Evolutionary conservation across 2,329 filamentous ascomycete genomes (phyloP).

Genomic region (Claviceps spartinae): DNA sequence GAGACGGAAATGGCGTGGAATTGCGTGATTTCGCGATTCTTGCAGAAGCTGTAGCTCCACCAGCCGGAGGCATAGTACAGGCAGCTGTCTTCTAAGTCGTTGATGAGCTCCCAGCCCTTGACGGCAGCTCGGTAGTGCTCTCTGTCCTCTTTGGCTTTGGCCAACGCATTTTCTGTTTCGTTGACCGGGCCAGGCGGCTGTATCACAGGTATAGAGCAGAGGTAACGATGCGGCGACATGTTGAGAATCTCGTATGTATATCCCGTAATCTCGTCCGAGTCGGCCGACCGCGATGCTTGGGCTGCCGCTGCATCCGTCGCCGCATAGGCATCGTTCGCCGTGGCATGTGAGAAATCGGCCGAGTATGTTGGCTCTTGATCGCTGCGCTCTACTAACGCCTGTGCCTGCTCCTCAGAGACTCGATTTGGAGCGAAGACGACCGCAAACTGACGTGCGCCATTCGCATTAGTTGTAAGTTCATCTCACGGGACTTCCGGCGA

Average conservation of each 20-base stretch:
- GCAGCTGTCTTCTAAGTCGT: conserved; percentile 67
- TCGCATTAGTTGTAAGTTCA: conserved; percentile 1
- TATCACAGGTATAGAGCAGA: conserved; percentile 73
- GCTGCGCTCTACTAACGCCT: conserved; percentile 38
- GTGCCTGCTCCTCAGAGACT: conserved; percentile 57
- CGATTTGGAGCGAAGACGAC: conserved; percentile 61
- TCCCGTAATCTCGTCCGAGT: conserved; percentile 17
- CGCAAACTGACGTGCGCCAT: conserved; percentile 48
- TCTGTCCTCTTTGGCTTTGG: conserved; percentile 62
- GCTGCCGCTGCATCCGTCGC: neutral
- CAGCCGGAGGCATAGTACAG: conserved; percentile 74
- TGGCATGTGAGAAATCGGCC: conserved; percentile 26
- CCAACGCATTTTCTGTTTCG: conserved; percentile 52
- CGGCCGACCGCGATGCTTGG: conserved; percentile 11
- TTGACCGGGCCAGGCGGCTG: conserved; percentile 42
- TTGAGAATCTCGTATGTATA: conserved; percentile 58
- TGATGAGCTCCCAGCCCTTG: conserved; percentile 67
- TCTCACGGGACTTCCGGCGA: no score
- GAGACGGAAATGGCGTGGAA: conserved; percentile 68
- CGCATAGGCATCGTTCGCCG: conserved; percentile 17
- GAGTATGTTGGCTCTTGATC: conserved; percentile 24
- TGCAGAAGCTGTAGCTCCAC: conserved; percentile 96
- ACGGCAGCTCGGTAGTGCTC: conserved; percentile 66
- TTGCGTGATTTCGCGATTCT: conserved; percentile 74
- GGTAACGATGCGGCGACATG: conserved; percentile 54